Base-by-base conservation (phyloP, 2,329 filamentous ascomycete species). In the Xylaria sp. region DNA sequence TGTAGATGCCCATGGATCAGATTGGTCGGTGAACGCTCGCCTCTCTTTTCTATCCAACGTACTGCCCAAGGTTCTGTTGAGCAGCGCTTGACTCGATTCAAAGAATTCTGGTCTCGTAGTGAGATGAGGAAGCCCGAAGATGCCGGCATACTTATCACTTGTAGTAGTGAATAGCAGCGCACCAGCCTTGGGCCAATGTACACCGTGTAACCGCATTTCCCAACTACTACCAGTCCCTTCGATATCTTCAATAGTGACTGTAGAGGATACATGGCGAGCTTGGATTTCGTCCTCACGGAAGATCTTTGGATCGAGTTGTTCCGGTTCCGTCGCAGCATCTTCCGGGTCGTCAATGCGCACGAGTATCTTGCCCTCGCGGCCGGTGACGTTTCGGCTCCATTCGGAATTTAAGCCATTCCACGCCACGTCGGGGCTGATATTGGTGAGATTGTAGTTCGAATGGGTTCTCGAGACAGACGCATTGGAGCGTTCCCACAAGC, bases 71-170 rank as follows among this genome's bases (percentile, higher is more conserved):
- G 91, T 94, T 67, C 84, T 82, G 70, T 94, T 91, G 37, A 98
- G 81, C 15, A 96, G 79, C 53, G 80, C 79, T 72, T 89, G 75
- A 78, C 87, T 82, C 64, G 84, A 82, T 72, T 78, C 74, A 74
- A 87, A 87, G 72, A 84, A 87, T 51, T 85, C 80, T 3, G 79
- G 73, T 19, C 80, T 76, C 0, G 92, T 84, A 0, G 91, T 83
- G 54, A 99, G 84, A 76, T 98, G 93, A 25, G 95, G 94, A 49
- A 98, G 80, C 2, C 89, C 91, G 75, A 96, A 96, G 59, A 98
- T 89, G 45, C 95, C 94, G n/a, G 90, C 87, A 72, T 95, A 95
- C 79, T 96, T 97, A 73, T 97, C 91, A 76, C 93, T 97, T 50
- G 93, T 94, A 0, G 94, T 97, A 1, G 90, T 92, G 73, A 98